Percentiles rank a stretch among this genome's conserved stretches.
These are phyloP conservation scores for Litchi chinensis DNA, from an alignment of 345 rosid species.

Conservation along the genomic window DNA sequence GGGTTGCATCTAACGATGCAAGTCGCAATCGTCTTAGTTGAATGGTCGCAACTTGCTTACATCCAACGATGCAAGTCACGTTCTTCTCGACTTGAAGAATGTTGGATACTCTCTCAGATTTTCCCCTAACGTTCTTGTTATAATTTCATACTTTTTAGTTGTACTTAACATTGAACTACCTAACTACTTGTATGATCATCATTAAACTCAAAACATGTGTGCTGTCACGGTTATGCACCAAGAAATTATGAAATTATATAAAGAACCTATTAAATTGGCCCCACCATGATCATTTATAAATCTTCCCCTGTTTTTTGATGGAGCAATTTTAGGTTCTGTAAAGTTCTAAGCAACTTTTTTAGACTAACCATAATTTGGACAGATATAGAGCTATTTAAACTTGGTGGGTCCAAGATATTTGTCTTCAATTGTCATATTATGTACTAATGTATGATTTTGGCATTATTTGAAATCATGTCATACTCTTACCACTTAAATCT, in stretches of 20 bases:
- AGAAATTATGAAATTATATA: neutral
- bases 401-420: conserved; percentile 12
- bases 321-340: neutral
- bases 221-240: neutral
- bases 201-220: neutral
- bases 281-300: neutral
- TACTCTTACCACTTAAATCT: neutral
- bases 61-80: too few relatives aligned
- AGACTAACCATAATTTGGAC: neutral
- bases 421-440: neutral
- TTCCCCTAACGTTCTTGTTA: too few relatives aligned
- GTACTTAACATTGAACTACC: neutral
- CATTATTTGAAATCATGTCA: neutral
- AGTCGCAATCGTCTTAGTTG: too few relatives aligned
- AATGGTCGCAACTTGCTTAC: too few relatives aligned
- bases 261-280: neutral
- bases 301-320: neutral
- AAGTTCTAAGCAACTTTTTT: neutral
- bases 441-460: neutral
- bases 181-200: neutral
- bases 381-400: neutral
- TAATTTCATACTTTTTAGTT: neutral
- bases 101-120: too few relatives aligned
- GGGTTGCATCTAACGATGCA: too few relatives aligned
- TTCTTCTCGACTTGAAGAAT: too few relatives aligned